Percentiles rank a stretch among this genome's conserved stretches.
Evolutionary conservation across 768 basidiomycete genomes (phyloP).

Genomic region (Calocybe gangraenosa): DNA sequence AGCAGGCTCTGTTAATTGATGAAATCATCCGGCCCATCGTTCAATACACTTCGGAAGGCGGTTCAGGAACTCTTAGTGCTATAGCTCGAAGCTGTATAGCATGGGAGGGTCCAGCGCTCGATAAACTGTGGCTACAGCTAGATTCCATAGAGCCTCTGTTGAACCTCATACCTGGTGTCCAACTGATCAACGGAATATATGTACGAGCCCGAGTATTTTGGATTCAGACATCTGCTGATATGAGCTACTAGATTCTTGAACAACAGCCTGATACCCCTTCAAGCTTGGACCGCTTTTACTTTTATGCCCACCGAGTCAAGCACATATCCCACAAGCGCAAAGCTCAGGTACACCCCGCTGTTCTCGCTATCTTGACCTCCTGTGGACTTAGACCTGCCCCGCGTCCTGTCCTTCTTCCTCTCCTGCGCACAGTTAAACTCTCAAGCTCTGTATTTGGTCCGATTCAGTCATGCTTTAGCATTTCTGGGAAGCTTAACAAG

Average conservation of each 20-base stretch:
- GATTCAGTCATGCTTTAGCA: slow-evolving; percentile 25
- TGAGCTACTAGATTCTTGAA: background rate
- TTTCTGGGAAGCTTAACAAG: slow-evolving; percentile 28
- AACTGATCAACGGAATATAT: slow-evolving; percentile 24
- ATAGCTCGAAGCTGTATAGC: slow-evolving; percentile 39
- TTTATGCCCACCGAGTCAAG: slow-evolving; percentile 33
- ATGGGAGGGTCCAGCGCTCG: slow-evolving; percentile 47
- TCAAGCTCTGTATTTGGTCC: slow-evolving; percentile 21
- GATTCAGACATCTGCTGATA: background rate
- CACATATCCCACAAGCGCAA: slow-evolving; percentile 28
- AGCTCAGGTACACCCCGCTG: slow-evolving; percentile 19
- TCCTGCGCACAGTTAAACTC: slow-evolving; percentile 25
- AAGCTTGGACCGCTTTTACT: slow-evolving; percentile 25
- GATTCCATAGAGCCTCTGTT: slow-evolving; percentile 38
- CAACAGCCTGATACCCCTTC: background rate
- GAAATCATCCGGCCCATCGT: slow-evolving; percentile 45
- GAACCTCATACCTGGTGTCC: slow-evolving; percentile 29
- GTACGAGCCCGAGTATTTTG: slow-evolving; percentile 21
- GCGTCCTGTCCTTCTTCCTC: slow-evolving; percentile 19
- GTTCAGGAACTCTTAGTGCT: slow-evolving; percentile 25
- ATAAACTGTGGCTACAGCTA: slow-evolving; percentile 40
- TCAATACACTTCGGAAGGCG: slow-evolving; percentile 23
- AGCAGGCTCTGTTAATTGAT: slow-evolving; percentile 41
- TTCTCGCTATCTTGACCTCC: slow-evolving; percentile 20
- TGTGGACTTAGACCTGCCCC: no score